Percentiles rank a stretch among this genome's conserved stretches.
These are phyloP conservation scores for Blattamonas nauphoetae DNA, from an alignment of 78 protist species.

Conservation along the genomic window DNA sequence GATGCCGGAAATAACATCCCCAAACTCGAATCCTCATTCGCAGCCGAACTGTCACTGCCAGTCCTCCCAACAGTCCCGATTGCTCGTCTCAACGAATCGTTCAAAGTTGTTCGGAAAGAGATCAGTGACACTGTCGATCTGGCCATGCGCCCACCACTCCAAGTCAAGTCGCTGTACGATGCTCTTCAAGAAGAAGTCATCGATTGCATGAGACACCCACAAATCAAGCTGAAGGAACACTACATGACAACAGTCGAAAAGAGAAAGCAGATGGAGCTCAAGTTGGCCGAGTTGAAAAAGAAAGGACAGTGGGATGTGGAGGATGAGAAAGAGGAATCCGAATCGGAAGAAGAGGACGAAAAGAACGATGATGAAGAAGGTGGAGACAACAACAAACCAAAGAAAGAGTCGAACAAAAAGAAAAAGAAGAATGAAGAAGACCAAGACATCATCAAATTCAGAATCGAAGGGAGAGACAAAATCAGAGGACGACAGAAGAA, in stretches of 20 bases:
- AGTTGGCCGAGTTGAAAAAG: background rate
- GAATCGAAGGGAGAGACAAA: background rate
- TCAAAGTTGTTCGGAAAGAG: background rate
- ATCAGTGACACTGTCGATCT: background rate
- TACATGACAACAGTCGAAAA: background rate
- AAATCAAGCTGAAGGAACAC: background rate
- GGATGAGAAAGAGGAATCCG: background rate
- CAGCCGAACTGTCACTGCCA: background rate
- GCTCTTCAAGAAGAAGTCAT: background rate
- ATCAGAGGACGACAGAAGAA: background rate
- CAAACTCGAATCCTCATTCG: background rate
- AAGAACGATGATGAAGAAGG: background rate
- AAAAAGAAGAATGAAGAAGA: background rate
- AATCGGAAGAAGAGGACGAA: background rate
- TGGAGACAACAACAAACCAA: background rate
- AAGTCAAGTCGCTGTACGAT: constrained; percentile 1
- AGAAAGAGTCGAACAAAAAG: too few relatives aligned
- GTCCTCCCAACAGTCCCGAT: background rate
- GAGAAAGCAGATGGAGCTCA: background rate
- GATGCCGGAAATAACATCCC: background rate
- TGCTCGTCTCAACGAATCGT: background rate
- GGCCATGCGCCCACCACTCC: background rate
- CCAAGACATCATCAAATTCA: background rate
- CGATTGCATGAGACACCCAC: background rate
- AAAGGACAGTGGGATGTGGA: background rate